Conservation (phyloP, 352 stramenopile genomes). For the Globisporangium solare region DNA sequence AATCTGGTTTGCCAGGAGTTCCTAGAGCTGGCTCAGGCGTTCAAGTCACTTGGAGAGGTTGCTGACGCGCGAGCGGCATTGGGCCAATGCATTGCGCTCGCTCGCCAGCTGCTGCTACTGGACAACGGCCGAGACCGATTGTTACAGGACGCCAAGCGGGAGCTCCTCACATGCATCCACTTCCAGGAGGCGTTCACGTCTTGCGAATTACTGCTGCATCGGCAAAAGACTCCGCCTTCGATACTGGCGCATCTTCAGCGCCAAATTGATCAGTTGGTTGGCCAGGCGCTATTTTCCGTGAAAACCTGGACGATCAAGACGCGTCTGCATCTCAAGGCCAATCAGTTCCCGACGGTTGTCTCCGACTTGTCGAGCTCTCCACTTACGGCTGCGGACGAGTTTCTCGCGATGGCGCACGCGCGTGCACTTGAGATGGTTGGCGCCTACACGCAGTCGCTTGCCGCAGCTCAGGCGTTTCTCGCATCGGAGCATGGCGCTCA, state of each 20-base stretch:
- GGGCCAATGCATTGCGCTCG: conserved; percentile 8
- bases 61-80: conserved; percentile 3
- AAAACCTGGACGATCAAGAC: conserved; percentile 14
- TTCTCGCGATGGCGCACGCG: conserved; percentile 23
- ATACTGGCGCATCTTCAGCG: conserved; percentile 17
- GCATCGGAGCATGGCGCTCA: not conserved
- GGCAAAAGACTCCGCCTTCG: conserved; percentile 17
- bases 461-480: not conserved
- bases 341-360: conserved; percentile 15
- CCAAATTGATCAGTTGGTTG: conserved; percentile 17
- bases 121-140: conserved; percentile 2
- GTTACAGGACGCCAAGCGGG: conserved; percentile 15
- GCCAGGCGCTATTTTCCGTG: conserved; percentile 20
- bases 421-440: conserved; percentile 18
- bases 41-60: conserved; percentile 6
- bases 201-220: conserved; percentile 13
- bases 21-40: conserved; percentile 6
- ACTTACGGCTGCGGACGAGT: conserved; percentile 10
- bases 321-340: conserved; percentile 17
- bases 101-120: not conserved
- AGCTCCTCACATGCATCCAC: conserved; percentile 21
- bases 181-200: conserved; percentile 18
- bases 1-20: not conserved
- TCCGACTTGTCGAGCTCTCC: conserved; percentile 16
- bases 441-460: conserved; percentile 20